Evolutionary conservation across 1,284 basidiomycete genomes (phyloP).

Genomic region (Ganoderma multipileum): DNA sequence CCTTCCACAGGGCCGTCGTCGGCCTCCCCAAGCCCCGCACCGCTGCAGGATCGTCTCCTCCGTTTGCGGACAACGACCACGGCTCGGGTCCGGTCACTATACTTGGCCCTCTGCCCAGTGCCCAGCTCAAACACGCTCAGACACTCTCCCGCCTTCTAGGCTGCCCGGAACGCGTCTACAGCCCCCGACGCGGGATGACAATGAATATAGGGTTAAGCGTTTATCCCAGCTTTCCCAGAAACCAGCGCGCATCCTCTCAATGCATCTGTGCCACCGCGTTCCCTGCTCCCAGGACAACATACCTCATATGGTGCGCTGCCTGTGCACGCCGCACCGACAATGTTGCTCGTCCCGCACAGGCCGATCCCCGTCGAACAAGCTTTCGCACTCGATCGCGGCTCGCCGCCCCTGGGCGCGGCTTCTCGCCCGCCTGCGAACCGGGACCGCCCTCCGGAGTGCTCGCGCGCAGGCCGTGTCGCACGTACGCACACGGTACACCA

Average conservation of each 20-base stretch:
- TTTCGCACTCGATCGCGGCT: neutral
- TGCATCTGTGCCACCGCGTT: neutral
- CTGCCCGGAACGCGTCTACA: conserved; percentile 11
- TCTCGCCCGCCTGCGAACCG: conserved; percentile 3
- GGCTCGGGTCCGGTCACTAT: conserved; percentile 27
- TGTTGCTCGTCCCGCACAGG: conserved; percentile 11
- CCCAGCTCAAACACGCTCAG: conserved; percentile 11
- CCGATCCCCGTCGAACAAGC: conserved; percentile 11
- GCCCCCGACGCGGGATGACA: conserved; percentile 14
- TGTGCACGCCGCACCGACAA: conserved; percentile 19
- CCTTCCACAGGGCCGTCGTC: conserved; percentile 11
- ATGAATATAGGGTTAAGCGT: conserved; percentile 26
- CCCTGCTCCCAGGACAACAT: conserved; percentile 24
- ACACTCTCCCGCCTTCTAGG: conserved; percentile 4
- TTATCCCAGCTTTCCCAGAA: conserved; percentile 14
- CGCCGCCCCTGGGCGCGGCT: neutral
- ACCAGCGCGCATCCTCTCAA: conserved; percentile 24
- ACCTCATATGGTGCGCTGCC: conserved; percentile 18
- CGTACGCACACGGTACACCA: conserved; percentile 12
- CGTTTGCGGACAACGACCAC: conserved; percentile 4
- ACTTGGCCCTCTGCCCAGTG: conserved; percentile 24
- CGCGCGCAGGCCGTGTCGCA: neutral
- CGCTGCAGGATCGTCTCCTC: conserved; percentile 23
- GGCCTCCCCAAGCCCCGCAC: neutral
- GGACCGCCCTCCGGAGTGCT: conserved; percentile 9